phyloP scores from a whole-genome alignment of 2,329 filamentous ascomycete species.

The Phyllosticta ampelicida region DNA sequence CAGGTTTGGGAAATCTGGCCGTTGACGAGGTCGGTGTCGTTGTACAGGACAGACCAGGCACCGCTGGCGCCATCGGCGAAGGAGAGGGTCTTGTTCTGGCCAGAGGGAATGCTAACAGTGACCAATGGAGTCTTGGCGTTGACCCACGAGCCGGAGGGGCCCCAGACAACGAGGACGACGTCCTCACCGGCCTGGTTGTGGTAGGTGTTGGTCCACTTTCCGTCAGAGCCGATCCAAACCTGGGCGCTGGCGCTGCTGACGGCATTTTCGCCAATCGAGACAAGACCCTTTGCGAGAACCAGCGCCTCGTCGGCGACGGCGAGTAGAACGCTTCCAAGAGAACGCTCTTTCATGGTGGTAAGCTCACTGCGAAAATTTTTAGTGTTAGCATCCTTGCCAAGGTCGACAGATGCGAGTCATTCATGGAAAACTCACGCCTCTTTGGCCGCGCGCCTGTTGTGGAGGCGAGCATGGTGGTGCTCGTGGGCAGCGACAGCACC shows the following conservation, averaged over 20 bases:
- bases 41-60: slow-evolving; percentile 31
- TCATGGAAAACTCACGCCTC: not conserved
- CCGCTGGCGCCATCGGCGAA: slow-evolving; percentile 28
- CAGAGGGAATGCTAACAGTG: slow-evolving; percentile 29
- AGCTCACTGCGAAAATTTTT: not conserved
- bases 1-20: slow-evolving; percentile 36
- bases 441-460: slow-evolving; percentile 1
- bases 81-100: slow-evolving; percentile 28
- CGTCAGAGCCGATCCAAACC: slow-evolving; percentile 27
- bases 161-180: slow-evolving; percentile 28
- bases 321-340: slow-evolving; percentile 12
- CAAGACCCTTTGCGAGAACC: slow-evolving; percentile 18
- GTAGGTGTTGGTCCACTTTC: slow-evolving; percentile 25
- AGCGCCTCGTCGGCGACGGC: slow-evolving; percentile 14
- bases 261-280: slow-evolving; percentile 16
- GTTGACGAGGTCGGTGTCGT: slow-evolving; percentile 22
- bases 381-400: not conserved
- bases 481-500: slow-evolving; percentile 6
- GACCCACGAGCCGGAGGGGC: slow-evolving; percentile 23
- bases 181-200: slow-evolving; percentile 24
- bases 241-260: slow-evolving; percentile 18
- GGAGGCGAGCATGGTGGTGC: slow-evolving; percentile 7
- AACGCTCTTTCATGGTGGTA: slow-evolving; percentile 1
- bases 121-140: slow-evolving; percentile 27
- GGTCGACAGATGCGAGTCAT: not conserved